Evolutionary conservation across 2,329 filamentous ascomycete genomes (phyloP).

Genomic region (Macrophomina phaseolina): DNA sequence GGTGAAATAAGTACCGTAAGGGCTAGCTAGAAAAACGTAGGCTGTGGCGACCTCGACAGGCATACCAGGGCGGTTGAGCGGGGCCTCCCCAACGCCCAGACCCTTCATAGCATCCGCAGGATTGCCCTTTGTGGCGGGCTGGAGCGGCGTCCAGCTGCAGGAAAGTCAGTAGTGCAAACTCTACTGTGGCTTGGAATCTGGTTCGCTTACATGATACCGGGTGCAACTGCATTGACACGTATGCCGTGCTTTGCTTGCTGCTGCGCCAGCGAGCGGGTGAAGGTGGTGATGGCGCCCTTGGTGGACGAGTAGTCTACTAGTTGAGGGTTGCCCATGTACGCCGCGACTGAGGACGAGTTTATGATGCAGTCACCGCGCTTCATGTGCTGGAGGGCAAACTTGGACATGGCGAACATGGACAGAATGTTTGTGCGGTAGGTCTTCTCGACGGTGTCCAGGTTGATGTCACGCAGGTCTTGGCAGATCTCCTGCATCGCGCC

Average conservation of each 20-base stretch:
- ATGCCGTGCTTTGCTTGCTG: slow-evolving; percentile 64
- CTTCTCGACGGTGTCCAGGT: slow-evolving; percentile 61
- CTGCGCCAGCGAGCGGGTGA: slow-evolving; percentile 60
- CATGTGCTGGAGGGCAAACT: slow-evolving; percentile 29
- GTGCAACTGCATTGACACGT: slow-evolving; percentile 53
- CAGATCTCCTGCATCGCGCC: slow-evolving; percentile 63
- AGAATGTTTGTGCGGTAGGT: slow-evolving; percentile 52
- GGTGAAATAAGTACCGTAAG: slow-evolving; percentile 36
- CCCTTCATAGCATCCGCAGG: slow-evolving; percentile 34
- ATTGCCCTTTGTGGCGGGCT: slow-evolving; percentile 49
- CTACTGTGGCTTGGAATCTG: not conserved
- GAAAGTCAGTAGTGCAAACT: not conserved
- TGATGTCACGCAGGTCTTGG: slow-evolving; percentile 59
- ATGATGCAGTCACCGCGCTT: slow-evolving; percentile 53
- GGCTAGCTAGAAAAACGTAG: slow-evolving; percentile 38
- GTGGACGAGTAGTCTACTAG: slow-evolving; percentile 62
- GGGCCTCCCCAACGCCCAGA: slow-evolving; percentile 34
- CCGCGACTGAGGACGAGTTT: slow-evolving; percentile 61
- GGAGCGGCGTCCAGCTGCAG: slow-evolving; percentile 47
- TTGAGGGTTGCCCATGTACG: slow-evolving; percentile 56
- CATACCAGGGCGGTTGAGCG: slow-evolving; percentile 39
- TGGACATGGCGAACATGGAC: slow-evolving; percentile 26
- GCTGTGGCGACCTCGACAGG: slow-evolving; percentile 38
- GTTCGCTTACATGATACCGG: slow-evolving; percentile 34
- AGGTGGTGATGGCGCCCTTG: slow-evolving; percentile 64